These are phyloP conservation scores for Tetraselmis striata DNA, from an alignment of 139 green algal species.

Conservation along the genomic window DNA sequence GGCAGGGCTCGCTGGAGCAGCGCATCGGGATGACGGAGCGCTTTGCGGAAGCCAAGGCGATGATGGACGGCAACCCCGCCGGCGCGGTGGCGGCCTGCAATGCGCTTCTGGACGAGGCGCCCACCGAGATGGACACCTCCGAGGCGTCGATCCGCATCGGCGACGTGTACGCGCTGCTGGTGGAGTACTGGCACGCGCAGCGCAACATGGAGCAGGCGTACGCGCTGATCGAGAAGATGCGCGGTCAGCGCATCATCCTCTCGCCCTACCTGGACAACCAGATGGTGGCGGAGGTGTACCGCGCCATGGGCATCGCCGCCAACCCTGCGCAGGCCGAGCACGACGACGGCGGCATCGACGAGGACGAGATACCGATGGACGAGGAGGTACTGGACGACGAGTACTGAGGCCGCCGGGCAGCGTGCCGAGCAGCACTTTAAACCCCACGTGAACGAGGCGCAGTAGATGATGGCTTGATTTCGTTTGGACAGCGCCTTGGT, in stretches of 20 bases:
- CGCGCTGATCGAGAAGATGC: constrained; percentile 46
- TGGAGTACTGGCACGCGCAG: constrained; percentile 51
- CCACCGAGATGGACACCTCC: constrained; percentile 8
- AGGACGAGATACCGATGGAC: not conserved
- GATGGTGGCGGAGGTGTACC: constrained; percentile 43
- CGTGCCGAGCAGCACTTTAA: too few relatives aligned
- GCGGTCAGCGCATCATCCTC: constrained; percentile 29
- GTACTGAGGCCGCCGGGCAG: too few relatives aligned
- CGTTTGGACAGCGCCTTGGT: too few relatives aligned
- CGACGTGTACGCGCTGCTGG: constrained; percentile 50
- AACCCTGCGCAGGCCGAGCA: not conserved
- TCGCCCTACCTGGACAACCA: constrained; percentile 45
- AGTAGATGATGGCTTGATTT: too few relatives aligned
- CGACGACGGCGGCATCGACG: not conserved
- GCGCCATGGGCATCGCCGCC: not conserved
- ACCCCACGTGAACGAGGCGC: too few relatives aligned
- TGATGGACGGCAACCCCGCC: constrained; percentile 25
- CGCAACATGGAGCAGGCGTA: constrained; percentile 31
- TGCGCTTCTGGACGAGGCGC: constrained; percentile 29
- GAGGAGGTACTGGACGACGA: not conserved
- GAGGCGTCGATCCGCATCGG: constrained; percentile 30
- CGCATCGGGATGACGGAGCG: constrained; percentile 39
- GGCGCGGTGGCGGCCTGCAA: constrained; percentile 34
- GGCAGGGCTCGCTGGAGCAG: constrained; percentile 19
- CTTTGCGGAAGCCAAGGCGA: constrained; percentile 33